Evolutionary conservation across 805 yeast species (phyloP), one percentile per base, ranked within the genome.

Genomic region (Candida chauliodis): DNA sequence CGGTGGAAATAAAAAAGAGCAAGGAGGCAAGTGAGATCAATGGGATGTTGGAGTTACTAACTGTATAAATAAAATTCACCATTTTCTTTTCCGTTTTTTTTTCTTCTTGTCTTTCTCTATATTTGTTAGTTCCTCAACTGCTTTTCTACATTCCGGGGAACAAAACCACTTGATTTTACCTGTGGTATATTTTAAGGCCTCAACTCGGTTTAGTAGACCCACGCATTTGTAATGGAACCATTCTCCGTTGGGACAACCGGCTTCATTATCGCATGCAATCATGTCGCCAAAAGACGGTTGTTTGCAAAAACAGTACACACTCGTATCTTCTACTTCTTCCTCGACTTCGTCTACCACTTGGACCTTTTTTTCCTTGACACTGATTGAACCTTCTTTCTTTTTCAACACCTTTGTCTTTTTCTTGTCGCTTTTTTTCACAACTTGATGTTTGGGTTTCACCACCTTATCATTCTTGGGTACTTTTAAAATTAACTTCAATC

Each of bases 251-350:
- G 66, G 63, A 43, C 73, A 68, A 11, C 55, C 42, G 3, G 45
- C 51, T 38, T 54, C 59, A 46, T 88, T 85, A 56, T 91, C 99
- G 63, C 99, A 91, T 0, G 93, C 97, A 48, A 91, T 87, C 99
- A 91, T 91, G 51, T 82, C 87, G 17, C 99, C 99, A 61, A 83
- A 87, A 0, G 97, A 89, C 0, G 85, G 95, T 49, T 90, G 88
- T 55, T 88, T 95, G 56, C 99, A 91, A 63, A 85, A 84, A 59
- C 99, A 91, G 58, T 91, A 91, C 37, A 57, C 41, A 36, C 54
- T 55, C 31, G 53, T 58, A 51, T 52, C 56, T 33, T 46, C 53
- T 21, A 43, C 53, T 15, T 22, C 39, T 29, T 31, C 38, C 21
- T 25, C 37, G 14, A n/a, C 25, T 29, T 30, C 26, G n/a, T 14